phyloP scores from a whole-genome alignment of 805 yeast genomes.

The Myxozyma geophila region DNA sequence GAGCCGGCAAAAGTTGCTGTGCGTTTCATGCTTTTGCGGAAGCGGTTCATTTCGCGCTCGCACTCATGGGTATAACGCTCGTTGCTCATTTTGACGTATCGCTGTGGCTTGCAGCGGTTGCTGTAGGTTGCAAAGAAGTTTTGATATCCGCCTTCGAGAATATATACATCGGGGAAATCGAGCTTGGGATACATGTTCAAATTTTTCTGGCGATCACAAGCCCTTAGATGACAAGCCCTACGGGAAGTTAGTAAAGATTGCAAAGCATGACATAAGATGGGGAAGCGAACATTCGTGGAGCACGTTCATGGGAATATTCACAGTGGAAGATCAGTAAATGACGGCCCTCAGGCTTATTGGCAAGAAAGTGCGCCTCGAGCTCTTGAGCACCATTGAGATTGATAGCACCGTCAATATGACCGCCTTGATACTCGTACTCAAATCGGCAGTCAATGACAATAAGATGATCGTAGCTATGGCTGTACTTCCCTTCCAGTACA shows the following conservation, averaged over 20 bases:
- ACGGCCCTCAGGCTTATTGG: conserved; percentile 43
- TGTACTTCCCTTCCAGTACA: conserved; percentile 61
- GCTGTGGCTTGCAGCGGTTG: conserved; percentile 70
- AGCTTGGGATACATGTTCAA: conserved; percentile 77
- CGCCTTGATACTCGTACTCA: conserved; percentile 89
- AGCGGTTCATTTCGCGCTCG: conserved; percentile 58
- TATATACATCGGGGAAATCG: conserved; percentile 84
- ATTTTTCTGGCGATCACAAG: conserved; percentile 77
- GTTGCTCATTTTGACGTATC: conserved; percentile 86
- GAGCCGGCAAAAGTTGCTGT: conserved; percentile 16
- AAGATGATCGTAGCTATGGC: conserved; percentile 58
- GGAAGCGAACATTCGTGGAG: conserved; percentile 69
- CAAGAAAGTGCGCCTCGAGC: conserved; percentile 62
- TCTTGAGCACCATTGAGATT: conserved; percentile 74
- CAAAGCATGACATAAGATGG: not conserved
- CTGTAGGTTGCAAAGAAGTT: conserved; percentile 66
- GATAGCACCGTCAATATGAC: conserved; percentile 84
- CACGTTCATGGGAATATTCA: conserved; percentile 89
- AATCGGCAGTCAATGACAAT: conserved; percentile 86
- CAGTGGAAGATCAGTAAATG: conserved; percentile 84
- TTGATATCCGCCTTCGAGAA: conserved; percentile 91
- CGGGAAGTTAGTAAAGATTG: not conserved
- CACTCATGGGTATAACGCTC: conserved; percentile 52
- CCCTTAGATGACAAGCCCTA: conserved; percentile 75
- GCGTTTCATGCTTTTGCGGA: conserved; percentile 51